Conservation (phyloP, 108 stramenopile genomes). For the Cylindrotheca closterium region DNA sequence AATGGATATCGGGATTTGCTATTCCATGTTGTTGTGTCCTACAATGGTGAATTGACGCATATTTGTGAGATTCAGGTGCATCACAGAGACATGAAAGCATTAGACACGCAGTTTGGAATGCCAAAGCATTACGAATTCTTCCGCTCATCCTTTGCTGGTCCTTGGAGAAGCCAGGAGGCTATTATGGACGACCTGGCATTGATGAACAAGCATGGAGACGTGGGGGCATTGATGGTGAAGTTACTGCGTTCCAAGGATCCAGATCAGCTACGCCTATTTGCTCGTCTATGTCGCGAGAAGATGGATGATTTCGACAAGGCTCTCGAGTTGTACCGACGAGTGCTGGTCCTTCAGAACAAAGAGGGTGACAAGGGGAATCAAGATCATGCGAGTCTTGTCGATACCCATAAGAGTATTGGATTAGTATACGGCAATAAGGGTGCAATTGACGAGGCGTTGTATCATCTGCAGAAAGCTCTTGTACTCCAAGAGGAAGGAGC, state of each 20-base stretch:
- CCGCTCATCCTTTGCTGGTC: constrained; percentile 28
- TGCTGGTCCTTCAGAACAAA: constrained; percentile 23
- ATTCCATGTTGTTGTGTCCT: constrained; percentile 35
- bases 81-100: constrained; percentile 29
- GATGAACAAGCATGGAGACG: constrained; percentile 31
- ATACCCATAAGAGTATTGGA: constrained; percentile 28
- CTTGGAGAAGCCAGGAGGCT: constrained; percentile 26
- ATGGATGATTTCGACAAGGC: constrained; percentile 33
- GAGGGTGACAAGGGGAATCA: constrained; percentile 8
- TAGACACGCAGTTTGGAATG: constrained; percentile 31
- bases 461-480: constrained; percentile 26
- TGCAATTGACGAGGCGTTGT: constrained; percentile 23
- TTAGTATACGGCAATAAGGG: constrained; percentile 21
- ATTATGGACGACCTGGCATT: constrained; percentile 28
- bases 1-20: constrained; percentile 41
- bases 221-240: constrained; percentile 31
- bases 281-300: constrained; percentile 25
- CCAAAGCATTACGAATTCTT: constrained; percentile 42
- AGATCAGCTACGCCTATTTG: constrained; percentile 34
- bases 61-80: constrained; percentile 43
- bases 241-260: constrained; percentile 28
- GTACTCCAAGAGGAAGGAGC: constrained; percentile 29
- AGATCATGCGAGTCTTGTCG: constrained; percentile 24
- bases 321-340: constrained; percentile 29
- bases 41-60: constrained; percentile 16